A percentile compares a stretch with the other conserved stretches of the same genome.
phyloP scores from a whole-genome alignment of 805 yeast species.

The Wickerhamomyces bovis region DNA sequence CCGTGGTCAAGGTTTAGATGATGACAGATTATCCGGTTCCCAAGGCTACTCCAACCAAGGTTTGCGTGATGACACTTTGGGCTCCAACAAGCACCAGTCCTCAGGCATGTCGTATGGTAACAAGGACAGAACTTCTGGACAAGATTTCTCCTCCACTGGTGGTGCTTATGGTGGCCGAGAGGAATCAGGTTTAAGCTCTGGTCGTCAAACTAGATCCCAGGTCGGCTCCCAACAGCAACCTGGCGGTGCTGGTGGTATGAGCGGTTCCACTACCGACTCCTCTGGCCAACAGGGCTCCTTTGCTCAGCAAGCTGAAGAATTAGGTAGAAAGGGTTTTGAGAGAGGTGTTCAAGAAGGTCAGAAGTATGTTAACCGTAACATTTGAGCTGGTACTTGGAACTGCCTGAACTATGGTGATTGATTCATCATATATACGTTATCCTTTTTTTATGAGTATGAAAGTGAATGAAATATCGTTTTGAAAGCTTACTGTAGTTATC shows the following conservation, averaged over 20 bases:
- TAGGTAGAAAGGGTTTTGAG: slow-evolving; percentile 21
- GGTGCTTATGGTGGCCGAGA: not conserved
- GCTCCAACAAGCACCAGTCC: slow-evolving; percentile 5
- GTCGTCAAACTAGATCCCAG: slow-evolving; percentile 24
- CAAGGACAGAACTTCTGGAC: not conserved
- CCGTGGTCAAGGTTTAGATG: not conserved
- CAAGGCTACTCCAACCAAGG: not conserved
- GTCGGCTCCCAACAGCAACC: slow-evolving; percentile 1
- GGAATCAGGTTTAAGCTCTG: not conserved
- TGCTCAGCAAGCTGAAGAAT: slow-evolving; percentile 15
- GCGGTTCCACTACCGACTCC: not conserved
- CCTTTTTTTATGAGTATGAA: not conserved
- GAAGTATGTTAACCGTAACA: slow-evolving; percentile 23
- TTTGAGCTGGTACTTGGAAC: slow-evolving; percentile 3
- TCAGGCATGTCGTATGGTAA: not conserved
- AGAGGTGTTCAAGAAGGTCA: slow-evolving; percentile 19
- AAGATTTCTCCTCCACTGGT: not conserved
- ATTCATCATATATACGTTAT: not conserved
- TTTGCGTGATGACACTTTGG: slow-evolving; percentile 5
- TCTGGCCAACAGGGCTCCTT: slow-evolving; percentile 8
- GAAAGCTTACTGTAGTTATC: no score
- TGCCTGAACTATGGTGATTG: not conserved
- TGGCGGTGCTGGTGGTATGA: slow-evolving; percentile 3
- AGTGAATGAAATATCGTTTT: not conserved
- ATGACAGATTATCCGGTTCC: not conserved